Percentiles rank a stretch among this genome's conserved stretches.
Evolutionary conservation across 805 yeast genomes (phyloP).

Genomic region (Kregervanrija pseudodelftensis): DNA sequence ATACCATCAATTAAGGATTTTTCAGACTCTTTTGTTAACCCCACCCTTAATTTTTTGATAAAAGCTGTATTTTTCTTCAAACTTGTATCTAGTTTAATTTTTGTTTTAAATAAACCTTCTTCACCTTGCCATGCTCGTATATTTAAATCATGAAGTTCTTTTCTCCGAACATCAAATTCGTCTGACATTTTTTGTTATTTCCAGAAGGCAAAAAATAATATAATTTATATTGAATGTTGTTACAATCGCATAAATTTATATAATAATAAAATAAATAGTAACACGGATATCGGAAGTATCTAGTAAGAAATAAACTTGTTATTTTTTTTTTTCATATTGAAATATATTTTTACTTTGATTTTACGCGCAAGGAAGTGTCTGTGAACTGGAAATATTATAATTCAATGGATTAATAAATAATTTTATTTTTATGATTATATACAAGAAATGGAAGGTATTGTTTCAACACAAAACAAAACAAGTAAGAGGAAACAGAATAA

Average conservation of each 20-base stretch:
- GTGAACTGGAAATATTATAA: too few species aligned
- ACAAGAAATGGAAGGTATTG: neutral
- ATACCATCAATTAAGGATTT: slow-evolving; percentile 53
- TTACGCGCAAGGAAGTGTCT: too few species aligned
- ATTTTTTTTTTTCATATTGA: too few species aligned
- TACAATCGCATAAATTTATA: too few species aligned
- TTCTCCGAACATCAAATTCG: slow-evolving; percentile 17
- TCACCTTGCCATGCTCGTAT: slow-evolving; percentile 48
- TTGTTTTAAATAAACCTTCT: slow-evolving; percentile 21
- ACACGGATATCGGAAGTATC: too few species aligned
- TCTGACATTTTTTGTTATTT: neutral
- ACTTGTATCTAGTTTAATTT: slow-evolving; percentile 51
- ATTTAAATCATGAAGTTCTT: slow-evolving; percentile 34
- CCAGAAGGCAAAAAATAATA: neutral
- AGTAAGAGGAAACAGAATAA: neutral
- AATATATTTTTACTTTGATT: too few species aligned
- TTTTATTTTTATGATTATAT: neutral
- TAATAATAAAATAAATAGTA: too few species aligned
- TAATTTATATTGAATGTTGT: too few species aligned
- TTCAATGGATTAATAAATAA: neutral
- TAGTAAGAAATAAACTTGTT: too few species aligned
- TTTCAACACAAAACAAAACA: neutral
- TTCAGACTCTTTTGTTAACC: slow-evolving; percentile 46
- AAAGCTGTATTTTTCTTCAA: slow-evolving; percentile 78
- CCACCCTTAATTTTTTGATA: slow-evolving; percentile 57